A percentile compares a stretch with the other conserved stretches of the same genome.
Conservation (phyloP, 2,329 filamentous ascomycete species). For the Pleochaeta shiraiana region DNA sequence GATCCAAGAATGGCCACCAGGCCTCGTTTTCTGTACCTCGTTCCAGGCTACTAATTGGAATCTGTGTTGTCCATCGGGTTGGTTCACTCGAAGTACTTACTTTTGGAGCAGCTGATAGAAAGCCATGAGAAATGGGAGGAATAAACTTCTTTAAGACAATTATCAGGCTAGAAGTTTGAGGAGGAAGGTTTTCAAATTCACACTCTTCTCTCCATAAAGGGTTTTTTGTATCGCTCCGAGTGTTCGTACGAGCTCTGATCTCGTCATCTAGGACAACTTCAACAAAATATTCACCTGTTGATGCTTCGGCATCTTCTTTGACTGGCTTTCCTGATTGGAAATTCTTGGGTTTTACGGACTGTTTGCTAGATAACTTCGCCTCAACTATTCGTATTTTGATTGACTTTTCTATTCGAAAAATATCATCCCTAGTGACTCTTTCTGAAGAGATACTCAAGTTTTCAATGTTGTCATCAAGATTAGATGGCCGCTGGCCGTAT, state of each 20-base stretch:
- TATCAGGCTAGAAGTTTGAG: slow-evolving; percentile 44
- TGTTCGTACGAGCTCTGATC: slow-evolving; percentile 51
- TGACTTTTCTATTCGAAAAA: slow-evolving; percentile 40
- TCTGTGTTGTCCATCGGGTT: slow-evolving; percentile 50
- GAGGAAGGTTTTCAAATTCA: slow-evolving; percentile 52
- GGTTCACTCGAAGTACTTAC: slow-evolving; percentile 24
- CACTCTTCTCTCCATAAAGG: slow-evolving; percentile 67
- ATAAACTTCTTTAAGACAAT: slow-evolving; percentile 49
- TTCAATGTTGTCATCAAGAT: slow-evolving; percentile 9
- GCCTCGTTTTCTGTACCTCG: slow-evolving; percentile 60
- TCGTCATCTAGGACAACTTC: slow-evolving; percentile 66
- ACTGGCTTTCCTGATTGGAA: slow-evolving; percentile 9
- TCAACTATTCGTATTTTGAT: slow-evolving; percentile 36
- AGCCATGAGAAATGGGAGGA: slow-evolving; percentile 8
- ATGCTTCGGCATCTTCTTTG: slow-evolving; percentile 23
- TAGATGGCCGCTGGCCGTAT: slow-evolving; percentile 29
- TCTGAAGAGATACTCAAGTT: slow-evolving; percentile 6
- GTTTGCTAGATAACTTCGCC: slow-evolving; percentile 28
- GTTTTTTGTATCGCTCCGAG: slow-evolving; percentile 46
- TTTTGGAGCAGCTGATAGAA: slow-evolving; percentile 14
- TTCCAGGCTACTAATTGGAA: slow-evolving; percentile 53
- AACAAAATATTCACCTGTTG: slow-evolving; percentile 49
- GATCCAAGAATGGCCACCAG: slow-evolving; percentile 68
- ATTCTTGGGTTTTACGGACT: slow-evolving; percentile 11
- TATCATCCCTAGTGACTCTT: slow-evolving; percentile 21